Base-by-base conservation (phyloP, 2,329 filamentous ascomycete genomes). In the Talaromyces sp. region DNA sequence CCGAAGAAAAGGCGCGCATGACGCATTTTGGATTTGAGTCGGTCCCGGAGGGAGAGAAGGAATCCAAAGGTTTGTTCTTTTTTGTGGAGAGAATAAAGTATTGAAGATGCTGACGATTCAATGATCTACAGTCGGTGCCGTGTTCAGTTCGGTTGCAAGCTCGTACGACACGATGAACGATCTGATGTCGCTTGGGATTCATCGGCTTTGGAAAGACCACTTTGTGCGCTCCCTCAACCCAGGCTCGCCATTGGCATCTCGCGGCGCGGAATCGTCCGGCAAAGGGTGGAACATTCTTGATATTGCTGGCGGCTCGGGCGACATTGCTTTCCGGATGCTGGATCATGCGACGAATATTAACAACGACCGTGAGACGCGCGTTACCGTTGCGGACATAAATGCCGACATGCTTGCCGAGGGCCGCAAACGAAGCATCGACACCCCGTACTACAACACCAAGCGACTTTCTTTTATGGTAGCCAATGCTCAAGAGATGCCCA, bases 101-200 rank as follows among this genome's bases (percentile, higher is more conserved):
- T 8, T 59, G n/a, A 25, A 53, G n/a, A 27, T 27, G 22, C 13
- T 30, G 3, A 47, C 59, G 25, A 22, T 62, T 28, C 13, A 19
- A 56, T 61, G 39, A 13, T n/a, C 15, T 19, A 52, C 80, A 82
- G 93, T 97, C 47, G 90, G 90, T 63, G 87, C 85, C 49, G 95
- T 99, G 62, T 99, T 99, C 80, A 93, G 91, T 76, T 97, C 90
- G 67, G 95, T 99, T 47, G 95, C 95, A 67, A 88, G 91, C 65
- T 92, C 90, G 19, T 99, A 99, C 79, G 95, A 99, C 77, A 89
- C 88, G 65, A 99, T 99, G 95, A 99, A 99, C 80, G 95, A 99
- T 76, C 84, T 98, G 68, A 99, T 99, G 95, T 98, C 95, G 8
- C 85, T 99, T 55, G 95, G 95, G 60, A 93, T 96, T 78, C 95